These are phyloP conservation scores for Hsuehochloa calcarea DNA, from an alignment of 176 grass and related monocot species.

Conservation along the genomic window DNA sequence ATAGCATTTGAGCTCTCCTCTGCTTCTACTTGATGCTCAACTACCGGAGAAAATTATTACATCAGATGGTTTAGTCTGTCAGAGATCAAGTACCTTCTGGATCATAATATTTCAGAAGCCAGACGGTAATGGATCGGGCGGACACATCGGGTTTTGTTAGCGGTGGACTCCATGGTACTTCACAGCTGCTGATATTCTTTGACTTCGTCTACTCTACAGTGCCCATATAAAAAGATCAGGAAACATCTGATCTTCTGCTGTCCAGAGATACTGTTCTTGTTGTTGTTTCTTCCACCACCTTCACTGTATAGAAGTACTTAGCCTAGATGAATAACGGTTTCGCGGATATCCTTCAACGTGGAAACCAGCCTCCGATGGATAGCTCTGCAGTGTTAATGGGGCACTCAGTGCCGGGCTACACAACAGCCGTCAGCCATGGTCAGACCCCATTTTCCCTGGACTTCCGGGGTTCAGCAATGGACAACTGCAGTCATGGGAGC, in stretches of 20 bases:
- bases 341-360: background rate
- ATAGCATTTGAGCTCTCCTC: background rate
- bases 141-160: conserved; percentile 80
- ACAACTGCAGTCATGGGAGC: background rate
- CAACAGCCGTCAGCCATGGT: background rate
- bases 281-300: conserved; percentile 22
- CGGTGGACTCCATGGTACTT: conserved; percentile 44
- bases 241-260: conserved; percentile 7
- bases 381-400: conserved; percentile 20
- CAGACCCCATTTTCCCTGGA: conserved; percentile 40
- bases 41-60: background rate
- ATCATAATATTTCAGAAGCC: conserved; percentile 3
- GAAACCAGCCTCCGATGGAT: conserved; percentile 36
- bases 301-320: background rate
- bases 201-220: conserved; percentile 51
- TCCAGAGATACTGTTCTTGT: background rate
- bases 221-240: conserved; percentile 31
- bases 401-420: conserved; percentile 22
- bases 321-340: conserved; percentile 37
- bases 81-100: conserved; percentile 7
- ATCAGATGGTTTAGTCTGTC: conserved; percentile 19
- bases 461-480: conserved; percentile 15
- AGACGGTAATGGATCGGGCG: conserved; percentile 52
- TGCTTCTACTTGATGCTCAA: conserved; percentile 17
- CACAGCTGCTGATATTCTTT: conserved; percentile 57